Base-by-base conservation (phyloP, 768 basidiomycete genomes). In the Tephrocybe sp. region DNA sequence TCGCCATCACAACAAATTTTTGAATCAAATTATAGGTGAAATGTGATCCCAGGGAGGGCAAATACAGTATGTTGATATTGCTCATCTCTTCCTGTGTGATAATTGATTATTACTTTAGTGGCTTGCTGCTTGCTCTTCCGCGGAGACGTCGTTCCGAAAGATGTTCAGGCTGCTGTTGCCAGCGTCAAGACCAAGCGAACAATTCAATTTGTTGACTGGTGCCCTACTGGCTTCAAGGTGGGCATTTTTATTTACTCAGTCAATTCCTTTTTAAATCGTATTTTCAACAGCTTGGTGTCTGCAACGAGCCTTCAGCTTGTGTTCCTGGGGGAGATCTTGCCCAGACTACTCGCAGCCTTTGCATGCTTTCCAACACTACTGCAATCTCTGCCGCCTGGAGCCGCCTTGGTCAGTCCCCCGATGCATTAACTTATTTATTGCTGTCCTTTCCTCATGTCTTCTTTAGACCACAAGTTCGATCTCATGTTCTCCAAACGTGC, bases 151-250 rank as follows among this genome's bases (percentile, higher is more conserved):
- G 95, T 94, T 40, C 92, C 95, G 61, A 97, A 96, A 79, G 96
- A 98, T 68, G 89, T 87, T 60, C 89, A 95, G 58, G 83, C 89
- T 51, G 96, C 96, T 51, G 91, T 98, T 60, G 84, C 90, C 38
- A 86, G 79, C 59, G 92, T 98, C 78, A 97, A 95, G 80, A 98
- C 94, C 51, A 98, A 95, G 81, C 84, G 89, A 58, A 97, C 96
- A 20, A 97, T 98, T 64, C 94, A 96, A 64, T 97, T 96, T 68
- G 95, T 98, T 55, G 95, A 97, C 65, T 98, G 95, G 95, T 94
- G 92, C 71, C 91, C 91, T 33, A 98, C 96, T 64, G 96, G 95
- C 55, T 96, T 95, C 86, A 95, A 95, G 74, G 79, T 80, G 36
- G 35, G 65, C 57, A 13, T 51, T 1, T 33, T 7, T 22, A n/a